Evolutionary conservation across 2,329 filamentous ascomycete genomes (phyloP), one percentile per base, ranked within the genome.

Genomic region (Hypoxylon sp.): DNA sequence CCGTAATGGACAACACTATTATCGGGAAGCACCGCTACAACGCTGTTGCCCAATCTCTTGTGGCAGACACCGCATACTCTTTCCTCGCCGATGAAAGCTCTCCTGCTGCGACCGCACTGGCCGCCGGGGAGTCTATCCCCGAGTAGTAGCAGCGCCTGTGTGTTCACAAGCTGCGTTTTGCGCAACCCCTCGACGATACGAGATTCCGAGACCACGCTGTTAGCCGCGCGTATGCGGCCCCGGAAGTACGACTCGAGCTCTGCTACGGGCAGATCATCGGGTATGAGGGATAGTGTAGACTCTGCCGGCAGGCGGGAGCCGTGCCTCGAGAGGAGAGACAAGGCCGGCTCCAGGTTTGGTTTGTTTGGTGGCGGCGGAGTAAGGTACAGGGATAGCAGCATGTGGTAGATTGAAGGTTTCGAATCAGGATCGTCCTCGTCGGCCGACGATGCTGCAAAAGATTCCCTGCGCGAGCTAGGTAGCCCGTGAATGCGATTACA

Each of bases 181-280:
- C 93, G 85, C 70, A 99, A 80, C 1, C 89, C 89, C 2, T 91
- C 87, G 2, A 93, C 87, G 26, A 99, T 89, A 26, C 92, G 88
- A 30, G 90, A 88, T 78, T 96, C 90, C 71, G 94, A 95, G 64
- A 96, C 85, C 0, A 92, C 85, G 22, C 89, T 92, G 72, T 93
- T 97, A 54, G 93, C 93, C 9, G 90, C 89, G 18, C 96, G 89
- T 73, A 98, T 97, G 20, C 95, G 90, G 9, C 94, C 93, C 36
- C 90, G 88, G 83, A 99, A 98, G 79, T 99, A 99, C 12, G 91
- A 91, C 73, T 94, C 92, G 0, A 99, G 86, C 61, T 96, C 87
- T 36, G 85, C 83, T 6, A 98, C 88, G 0, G 93, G 90, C 6
- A 98, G 86, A 2, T 87, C 83, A 64, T 93, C 87, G 0, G 96